Conservation (phyloP, 352 stramenopile genomes). For the Phytopythium kandeliae region DNA sequence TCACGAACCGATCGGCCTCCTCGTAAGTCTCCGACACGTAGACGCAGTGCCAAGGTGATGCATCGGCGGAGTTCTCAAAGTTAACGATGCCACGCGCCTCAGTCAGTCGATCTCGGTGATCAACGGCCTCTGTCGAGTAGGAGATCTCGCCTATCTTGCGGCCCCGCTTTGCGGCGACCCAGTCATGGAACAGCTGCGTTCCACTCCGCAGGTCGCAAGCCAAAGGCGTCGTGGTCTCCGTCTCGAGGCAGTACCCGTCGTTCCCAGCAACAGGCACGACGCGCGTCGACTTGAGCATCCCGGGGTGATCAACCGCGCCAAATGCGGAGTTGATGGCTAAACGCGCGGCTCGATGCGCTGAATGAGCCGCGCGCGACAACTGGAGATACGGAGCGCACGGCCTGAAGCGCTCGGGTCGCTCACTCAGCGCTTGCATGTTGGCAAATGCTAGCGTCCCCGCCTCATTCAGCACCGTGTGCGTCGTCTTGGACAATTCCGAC, state of each 20-base stretch:
- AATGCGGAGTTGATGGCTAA: not conserved
- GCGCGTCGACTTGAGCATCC: not conserved
- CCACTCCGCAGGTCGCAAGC: not conserved
- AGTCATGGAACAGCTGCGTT: not conserved
- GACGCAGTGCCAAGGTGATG: not conserved
- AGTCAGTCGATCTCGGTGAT: not conserved
- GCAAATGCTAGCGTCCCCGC: too few relatives aligned
- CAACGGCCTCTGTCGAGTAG: not conserved
- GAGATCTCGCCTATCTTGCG: not conserved
- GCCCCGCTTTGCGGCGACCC: not conserved
- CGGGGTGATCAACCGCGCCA: not conserved
- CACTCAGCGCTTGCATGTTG: too few relatives aligned
- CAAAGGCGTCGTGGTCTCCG: not conserved
- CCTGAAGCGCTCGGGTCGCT: not conserved
- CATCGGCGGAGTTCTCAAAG: not conserved
- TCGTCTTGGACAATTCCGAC: not conserved
- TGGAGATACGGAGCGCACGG: not conserved
- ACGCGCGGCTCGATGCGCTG: not conserved
- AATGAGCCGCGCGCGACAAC: not conserved
- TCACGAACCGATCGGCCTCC: not conserved
- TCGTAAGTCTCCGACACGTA: not conserved
- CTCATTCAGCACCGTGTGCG: too few relatives aligned
- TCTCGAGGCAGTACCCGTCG: not conserved
- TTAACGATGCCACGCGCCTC: constrained; percentile 1
- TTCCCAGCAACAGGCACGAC: not conserved